Conservation (phyloP, 164 flowering plant genomes). For the Nymphaea thermarum region DNA sequence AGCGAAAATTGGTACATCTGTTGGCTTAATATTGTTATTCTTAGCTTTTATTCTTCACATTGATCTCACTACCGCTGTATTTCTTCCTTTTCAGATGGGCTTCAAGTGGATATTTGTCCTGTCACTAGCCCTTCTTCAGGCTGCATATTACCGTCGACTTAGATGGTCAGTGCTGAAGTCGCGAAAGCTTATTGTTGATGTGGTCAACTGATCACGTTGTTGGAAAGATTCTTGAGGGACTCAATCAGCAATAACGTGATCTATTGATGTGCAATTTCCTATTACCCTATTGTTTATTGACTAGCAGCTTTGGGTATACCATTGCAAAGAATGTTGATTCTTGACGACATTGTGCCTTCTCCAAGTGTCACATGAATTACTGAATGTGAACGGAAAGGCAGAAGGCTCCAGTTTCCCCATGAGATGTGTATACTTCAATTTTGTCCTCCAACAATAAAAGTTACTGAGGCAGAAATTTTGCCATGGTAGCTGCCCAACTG, state of each 20-base stretch:
- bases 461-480: background rate
- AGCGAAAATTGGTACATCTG: slow-evolving; percentile 28
- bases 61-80: background rate
- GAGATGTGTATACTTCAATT: background rate
- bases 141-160: slow-evolving; percentile 28
- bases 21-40: background rate
- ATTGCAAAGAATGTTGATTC: background rate
- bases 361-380: background rate
- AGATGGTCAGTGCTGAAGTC: slow-evolving; percentile 29
- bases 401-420: background rate
- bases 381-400: background rate
- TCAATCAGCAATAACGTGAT: background rate
- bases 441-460: background rate
- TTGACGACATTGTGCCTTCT: background rate
- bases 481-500: background rate
- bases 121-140: slow-evolving; percentile 29
- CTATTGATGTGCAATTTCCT: background rate
- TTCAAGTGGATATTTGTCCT: slow-evolving; percentile 31
- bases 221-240: background rate
- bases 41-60: background rate
- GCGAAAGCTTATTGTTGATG: slow-evolving; percentile 25
- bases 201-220: slow-evolving; percentile 15
- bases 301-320: background rate
- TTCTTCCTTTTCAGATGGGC: slow-evolving; percentile 21
- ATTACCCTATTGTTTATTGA: background rate